Conservation (phyloP, 2,329 filamentous ascomycete species). For the Cladophialophora psammophila region DNA sequence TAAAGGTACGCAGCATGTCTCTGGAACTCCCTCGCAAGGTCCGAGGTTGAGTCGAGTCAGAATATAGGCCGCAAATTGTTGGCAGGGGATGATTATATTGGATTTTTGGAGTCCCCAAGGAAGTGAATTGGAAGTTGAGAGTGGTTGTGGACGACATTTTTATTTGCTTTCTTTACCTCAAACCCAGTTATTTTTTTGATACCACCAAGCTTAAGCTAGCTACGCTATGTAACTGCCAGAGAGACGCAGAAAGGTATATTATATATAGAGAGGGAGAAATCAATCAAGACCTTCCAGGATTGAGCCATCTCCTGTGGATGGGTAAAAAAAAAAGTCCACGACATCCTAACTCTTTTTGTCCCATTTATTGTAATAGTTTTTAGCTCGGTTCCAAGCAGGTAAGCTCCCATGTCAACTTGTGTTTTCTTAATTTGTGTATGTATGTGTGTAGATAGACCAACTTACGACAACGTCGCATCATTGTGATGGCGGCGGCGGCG, state of each 20-base stretch:
- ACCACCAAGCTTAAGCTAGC: slow-evolving; percentile 10
- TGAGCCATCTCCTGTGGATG: too few species aligned
- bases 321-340: too few species aligned
- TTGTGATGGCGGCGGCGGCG: too few species aligned
- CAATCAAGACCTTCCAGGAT: slow-evolving; percentile 1
- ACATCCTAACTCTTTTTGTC: too few species aligned
- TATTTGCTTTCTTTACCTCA: slow-evolving; percentile 4
- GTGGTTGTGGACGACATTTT: slow-evolving; percentile 8
- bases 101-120: slow-evolving; percentile 1
- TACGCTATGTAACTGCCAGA: slow-evolving; percentile 5
- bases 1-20: not conserved
- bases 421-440: too few species aligned
- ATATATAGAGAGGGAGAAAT: slow-evolving; percentile 13
- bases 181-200: slow-evolving; percentile 8
- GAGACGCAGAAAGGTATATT: not conserved
- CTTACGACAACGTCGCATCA: too few species aligned
- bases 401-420: too few species aligned
- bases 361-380: too few species aligned
- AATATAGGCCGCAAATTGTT: not conserved
- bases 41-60: slow-evolving; percentile 4
- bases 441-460: too few species aligned
- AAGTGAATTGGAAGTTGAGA: slow-evolving; percentile 4
- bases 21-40: slow-evolving; percentile 3
- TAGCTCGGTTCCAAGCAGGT: too few species aligned
- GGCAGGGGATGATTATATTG: not conserved